phyloP scores from a whole-genome alignment of 345 rosid species.

The Salix suchowensis region DNA sequence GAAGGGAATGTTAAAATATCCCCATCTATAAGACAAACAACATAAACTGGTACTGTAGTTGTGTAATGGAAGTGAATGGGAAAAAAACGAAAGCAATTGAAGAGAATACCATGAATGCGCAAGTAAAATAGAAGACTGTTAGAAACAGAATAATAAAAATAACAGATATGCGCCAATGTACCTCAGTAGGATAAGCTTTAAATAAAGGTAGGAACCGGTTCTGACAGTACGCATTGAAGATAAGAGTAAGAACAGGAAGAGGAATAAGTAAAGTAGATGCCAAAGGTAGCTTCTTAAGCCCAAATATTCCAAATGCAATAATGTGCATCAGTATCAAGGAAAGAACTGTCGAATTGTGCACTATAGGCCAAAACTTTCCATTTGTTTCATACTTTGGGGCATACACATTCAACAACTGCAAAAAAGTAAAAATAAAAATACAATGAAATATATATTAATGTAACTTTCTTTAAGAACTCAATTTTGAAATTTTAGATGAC shows the following conservation, averaged over 20 bases:
- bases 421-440: background rate
- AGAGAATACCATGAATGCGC: background rate
- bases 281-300: conserved; percentile 66
- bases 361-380: conserved; percentile 80
- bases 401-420: conserved; percentile 78
- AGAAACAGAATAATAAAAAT: background rate
- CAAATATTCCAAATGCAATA: conserved; percentile 79
- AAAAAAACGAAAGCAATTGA: background rate
- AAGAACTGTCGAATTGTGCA: conserved; percentile 64
- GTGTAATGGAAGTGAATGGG: background rate
- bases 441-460: background rate
- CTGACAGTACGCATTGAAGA: conserved; percentile 72
- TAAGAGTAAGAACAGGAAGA: conserved; percentile 70
- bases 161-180: conserved; percentile 14
- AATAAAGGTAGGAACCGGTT: conserved; percentile 67
- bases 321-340: conserved; percentile 82
- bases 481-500: background rate
- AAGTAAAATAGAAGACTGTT: background rate
- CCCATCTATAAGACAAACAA: too few species aligned
- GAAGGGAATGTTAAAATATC: too few species aligned
- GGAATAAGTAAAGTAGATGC: conserved; percentile 72
- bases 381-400: conserved; percentile 69
- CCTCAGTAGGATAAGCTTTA: conserved; percentile 74
- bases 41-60: background rate
- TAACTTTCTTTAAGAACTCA: background rate